These are phyloP conservation scores for Dalechampia spathulata DNA, from an alignment of 441 rosid genomes.

Conservation along the genomic window DNA sequence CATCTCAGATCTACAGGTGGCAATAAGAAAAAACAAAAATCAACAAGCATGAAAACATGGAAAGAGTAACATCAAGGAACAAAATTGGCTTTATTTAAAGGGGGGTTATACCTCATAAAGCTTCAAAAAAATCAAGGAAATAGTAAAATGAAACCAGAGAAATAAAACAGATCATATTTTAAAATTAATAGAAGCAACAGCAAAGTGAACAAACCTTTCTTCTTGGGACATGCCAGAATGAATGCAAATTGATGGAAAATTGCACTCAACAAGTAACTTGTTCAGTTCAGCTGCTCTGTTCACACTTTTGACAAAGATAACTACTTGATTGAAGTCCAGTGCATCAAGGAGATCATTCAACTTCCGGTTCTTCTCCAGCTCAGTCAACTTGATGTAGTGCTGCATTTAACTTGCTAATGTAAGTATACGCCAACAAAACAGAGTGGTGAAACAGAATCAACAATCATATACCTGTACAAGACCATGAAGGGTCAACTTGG, in stretches of 20 bases:
- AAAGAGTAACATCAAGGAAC: too few species aligned
- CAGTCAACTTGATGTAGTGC: slow-evolving; percentile 97
- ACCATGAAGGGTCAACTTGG: slow-evolving; percentile 97
- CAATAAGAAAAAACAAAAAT: too few species aligned
- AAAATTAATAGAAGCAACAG: too few species aligned
- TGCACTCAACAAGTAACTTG: slow-evolving; percentile 89
- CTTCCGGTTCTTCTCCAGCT: slow-evolving; percentile 96
- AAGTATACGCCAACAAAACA: not conserved
- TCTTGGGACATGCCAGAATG: slow-evolving; percentile 99
- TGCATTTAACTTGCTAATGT: slow-evolving; percentile 14
- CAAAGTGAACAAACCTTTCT: slow-evolving; percentile 52
- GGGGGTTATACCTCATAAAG: too few species aligned
- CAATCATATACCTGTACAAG: slow-evolving; percentile 92
- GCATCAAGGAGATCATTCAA: slow-evolving; percentile 96
- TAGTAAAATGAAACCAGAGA: too few species aligned
- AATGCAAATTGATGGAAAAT: slow-evolving; percentile 94
- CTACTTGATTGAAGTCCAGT: slow-evolving; percentile 94
- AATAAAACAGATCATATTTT: too few species aligned
- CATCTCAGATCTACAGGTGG: too few species aligned
- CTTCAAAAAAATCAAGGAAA: too few species aligned
- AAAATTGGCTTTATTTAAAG: too few species aligned
- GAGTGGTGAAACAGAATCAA: too few species aligned
- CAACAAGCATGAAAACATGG: too few species aligned
- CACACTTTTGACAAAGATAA: slow-evolving; percentile 94
- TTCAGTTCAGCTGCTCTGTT: slow-evolving; percentile 90